A percentile compares a stretch with the other conserved stretches of the same genome.
phyloP scores from a whole-genome alignment of 2,329 filamentous ascomycete species.

The Fusarium verrucosum region DNA sequence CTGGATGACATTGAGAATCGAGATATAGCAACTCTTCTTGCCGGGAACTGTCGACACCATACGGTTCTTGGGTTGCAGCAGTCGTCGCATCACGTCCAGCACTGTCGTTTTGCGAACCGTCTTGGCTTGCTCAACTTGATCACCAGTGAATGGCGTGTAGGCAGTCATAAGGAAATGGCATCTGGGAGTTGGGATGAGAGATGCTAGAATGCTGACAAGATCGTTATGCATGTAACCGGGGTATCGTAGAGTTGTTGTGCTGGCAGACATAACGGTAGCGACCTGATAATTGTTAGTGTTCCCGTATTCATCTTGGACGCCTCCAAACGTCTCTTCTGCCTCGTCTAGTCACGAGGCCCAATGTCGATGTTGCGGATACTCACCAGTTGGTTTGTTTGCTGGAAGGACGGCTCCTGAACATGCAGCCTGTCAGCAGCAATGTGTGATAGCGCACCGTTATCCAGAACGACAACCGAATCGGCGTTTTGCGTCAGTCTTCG shows the following conservation, averaged over 20 bases:
- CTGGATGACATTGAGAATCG: slow-evolving; percentile 98
- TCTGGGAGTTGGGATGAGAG: slow-evolving; percentile 92
- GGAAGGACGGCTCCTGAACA: slow-evolving; percentile 93
- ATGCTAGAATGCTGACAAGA: slow-evolving; percentile 94
- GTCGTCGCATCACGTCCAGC: slow-evolving; percentile 93
- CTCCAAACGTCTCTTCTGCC: background rate
- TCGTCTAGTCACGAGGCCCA: background rate
- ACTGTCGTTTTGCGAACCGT: slow-evolving; percentile 98
- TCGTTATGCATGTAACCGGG: slow-evolving; percentile 99
- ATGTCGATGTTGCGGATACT: slow-evolving; percentile 20
- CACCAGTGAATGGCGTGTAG: slow-evolving; percentile 96
- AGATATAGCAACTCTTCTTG: slow-evolving; percentile 99
- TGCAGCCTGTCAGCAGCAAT: slow-evolving; percentile 96
- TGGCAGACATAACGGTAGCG: slow-evolving; percentile 98
- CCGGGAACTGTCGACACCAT: slow-evolving; percentile 97
- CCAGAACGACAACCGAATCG: slow-evolving; percentile 95
- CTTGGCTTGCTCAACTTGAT: slow-evolving; percentile 96
- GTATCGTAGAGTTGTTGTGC: slow-evolving; percentile 94
- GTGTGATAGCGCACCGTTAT: slow-evolving; percentile 91
- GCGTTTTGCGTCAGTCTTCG: slow-evolving; percentile 92
- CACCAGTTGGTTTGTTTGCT: slow-evolving; percentile 96
- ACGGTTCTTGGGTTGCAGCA: slow-evolving; percentile 97
- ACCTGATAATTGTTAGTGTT: slow-evolving; percentile 58
- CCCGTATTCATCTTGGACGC: background rate
- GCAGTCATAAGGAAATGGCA: slow-evolving; percentile 99